Evolutionary conservation across 768 basidiomycete species (phyloP).

Genomic region (Rhizopogon rudus): DNA sequence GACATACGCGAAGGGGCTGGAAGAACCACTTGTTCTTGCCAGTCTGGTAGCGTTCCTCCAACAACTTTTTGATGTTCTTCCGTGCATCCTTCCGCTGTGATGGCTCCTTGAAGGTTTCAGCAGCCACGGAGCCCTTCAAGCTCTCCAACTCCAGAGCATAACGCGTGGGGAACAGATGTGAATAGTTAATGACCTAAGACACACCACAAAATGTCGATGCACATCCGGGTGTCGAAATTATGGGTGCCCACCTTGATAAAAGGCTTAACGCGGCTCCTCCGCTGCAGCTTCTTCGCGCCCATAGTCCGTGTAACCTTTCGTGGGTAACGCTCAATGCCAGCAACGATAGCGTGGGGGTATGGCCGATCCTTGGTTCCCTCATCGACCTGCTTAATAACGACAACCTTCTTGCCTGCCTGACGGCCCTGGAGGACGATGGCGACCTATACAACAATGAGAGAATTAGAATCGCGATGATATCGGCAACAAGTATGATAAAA

Average conservation of each 20-base stretch:
- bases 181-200: constrained; percentile 87
- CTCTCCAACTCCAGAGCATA: constrained; percentile 96
- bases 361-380: constrained; percentile 95
- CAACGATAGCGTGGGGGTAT: constrained; percentile 98
- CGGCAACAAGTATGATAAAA: neutral
- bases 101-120: constrained; percentile 97
- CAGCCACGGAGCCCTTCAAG: constrained; percentile 78
- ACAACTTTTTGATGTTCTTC: constrained; percentile 92
- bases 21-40: constrained; percentile 99
- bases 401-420: constrained; percentile 99
- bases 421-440: constrained; percentile 98
- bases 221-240: neutral
- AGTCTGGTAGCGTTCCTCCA: constrained; percentile 90
- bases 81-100: constrained; percentile 92
- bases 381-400: constrained; percentile 96
- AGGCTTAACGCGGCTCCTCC: constrained; percentile 97
- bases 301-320: constrained; percentile 96
- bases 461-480: neutral
- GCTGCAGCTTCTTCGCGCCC: constrained; percentile 92
- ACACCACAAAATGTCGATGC: neutral
- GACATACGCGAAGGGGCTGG: constrained; percentile 71
- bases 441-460: constrained; percentile 43
- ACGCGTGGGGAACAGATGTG: constrained; percentile 98
- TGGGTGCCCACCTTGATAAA: constrained; percentile 85
- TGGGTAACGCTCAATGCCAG: constrained; percentile 97